Percentiles rank a stretch among this genome's conserved stretches.
These are phyloP conservation scores for Sporobolomyces phaffii DNA, from an alignment of 768 basidiomycete genomes.

Conservation along the genomic window DNA sequence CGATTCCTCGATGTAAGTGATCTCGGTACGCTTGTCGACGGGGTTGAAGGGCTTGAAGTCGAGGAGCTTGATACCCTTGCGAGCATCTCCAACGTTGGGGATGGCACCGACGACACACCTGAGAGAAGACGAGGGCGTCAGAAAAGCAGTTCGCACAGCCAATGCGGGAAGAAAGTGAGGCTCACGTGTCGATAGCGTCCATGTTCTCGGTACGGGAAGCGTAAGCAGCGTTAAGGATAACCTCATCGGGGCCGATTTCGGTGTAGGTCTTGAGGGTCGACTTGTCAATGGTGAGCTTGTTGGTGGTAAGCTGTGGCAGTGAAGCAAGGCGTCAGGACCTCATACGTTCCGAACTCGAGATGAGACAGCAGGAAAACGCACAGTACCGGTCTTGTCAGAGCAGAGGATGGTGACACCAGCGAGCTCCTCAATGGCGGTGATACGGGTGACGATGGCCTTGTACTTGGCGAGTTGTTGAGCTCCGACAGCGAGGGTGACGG, in stretches of 20 bases:
- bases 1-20: slow-evolving; percentile 89
- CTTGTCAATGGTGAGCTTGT: slow-evolving; percentile 97
- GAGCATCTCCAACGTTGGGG: slow-evolving; percentile 66
- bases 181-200: slow-evolving; percentile 77
- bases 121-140: background rate
- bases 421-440: slow-evolving; percentile 96
- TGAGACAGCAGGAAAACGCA: slow-evolving; percentile 1
- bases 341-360: too few species aligned
- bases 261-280: slow-evolving; percentile 86
- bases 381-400: slow-evolving; percentile 71
- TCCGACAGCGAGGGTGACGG: slow-evolving; percentile 96
- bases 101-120: slow-evolving; percentile 71
- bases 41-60: slow-evolving; percentile 99
- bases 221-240: slow-evolving; percentile 88
- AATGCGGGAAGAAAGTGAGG: background rate
- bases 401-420: slow-evolving; percentile 98
- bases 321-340: background rate
- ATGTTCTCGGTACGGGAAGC: slow-evolving; percentile 98
- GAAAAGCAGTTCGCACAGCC: background rate
- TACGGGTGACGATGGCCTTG: slow-evolving; percentile 99
- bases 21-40: slow-evolving; percentile 97
- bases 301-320: slow-evolving; percentile 69
- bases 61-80: slow-evolving; percentile 86
- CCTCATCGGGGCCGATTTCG: slow-evolving; percentile 78
- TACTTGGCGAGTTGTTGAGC: slow-evolving; percentile 98